These are phyloP conservation scores for Hanseniaspora meyeri DNA, from an alignment of 805 yeast genomes.

Conservation along the genomic window DNA sequence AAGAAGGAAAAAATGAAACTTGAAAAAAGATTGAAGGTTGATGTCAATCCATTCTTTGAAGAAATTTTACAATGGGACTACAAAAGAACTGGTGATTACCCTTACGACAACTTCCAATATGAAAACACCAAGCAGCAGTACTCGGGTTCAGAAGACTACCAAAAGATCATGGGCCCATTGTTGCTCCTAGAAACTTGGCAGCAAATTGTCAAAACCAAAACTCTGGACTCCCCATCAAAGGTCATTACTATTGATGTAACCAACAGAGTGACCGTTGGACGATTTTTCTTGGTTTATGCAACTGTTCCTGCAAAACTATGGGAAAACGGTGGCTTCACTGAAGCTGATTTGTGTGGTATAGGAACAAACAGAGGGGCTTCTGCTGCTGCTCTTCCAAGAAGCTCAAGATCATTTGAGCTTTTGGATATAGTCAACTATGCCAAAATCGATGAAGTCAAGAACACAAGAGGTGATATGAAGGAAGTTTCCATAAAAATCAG, in stretches of 20 bases:
- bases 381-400: slow-evolving; percentile 25
- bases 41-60: slow-evolving; percentile 60
- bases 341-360: slow-evolving; percentile 57
- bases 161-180: slow-evolving; percentile 61
- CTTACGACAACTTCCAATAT: slow-evolving; percentile 36
- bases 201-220: slow-evolving; percentile 61
- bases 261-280: slow-evolving; percentile 69
- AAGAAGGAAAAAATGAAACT: slow-evolving; percentile 54
- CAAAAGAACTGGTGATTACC: slow-evolving; percentile 41
- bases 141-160: slow-evolving; percentile 50
- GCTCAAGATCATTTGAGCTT: slow-evolving; percentile 36
- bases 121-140: slow-evolving; percentile 45
- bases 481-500: slow-evolving; percentile 66
- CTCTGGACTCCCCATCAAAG: slow-evolving; percentile 35
- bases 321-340: slow-evolving; percentile 46
- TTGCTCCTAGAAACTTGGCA: slow-evolving; percentile 90
- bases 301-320: slow-evolving; percentile 46
- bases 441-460: slow-evolving; percentile 61
- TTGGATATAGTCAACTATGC: slow-evolving; percentile 35
- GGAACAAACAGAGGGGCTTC: slow-evolving; percentile 20
- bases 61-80: slow-evolving; percentile 69
- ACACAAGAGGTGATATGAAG: slow-evolving; percentile 47
- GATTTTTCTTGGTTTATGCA: slow-evolving; percentile 77
- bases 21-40: slow-evolving; percentile 68
- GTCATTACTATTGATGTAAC: slow-evolving; percentile 66